Conservation (phyloP, 169 alveolate genomes). For the Perkinsus chesapeaki region DNA sequence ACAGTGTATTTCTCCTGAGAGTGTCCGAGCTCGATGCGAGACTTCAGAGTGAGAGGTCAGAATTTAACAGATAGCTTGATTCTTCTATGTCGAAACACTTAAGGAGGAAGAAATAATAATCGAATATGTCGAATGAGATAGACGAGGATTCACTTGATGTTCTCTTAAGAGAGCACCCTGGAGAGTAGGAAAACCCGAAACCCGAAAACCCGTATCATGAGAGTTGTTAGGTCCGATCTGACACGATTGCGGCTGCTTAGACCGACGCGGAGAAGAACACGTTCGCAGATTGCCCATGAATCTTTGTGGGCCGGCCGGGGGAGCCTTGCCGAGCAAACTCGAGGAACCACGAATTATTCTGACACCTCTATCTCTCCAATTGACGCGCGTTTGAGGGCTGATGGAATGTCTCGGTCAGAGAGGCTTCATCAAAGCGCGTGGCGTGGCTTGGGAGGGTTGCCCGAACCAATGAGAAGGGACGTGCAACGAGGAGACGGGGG, state of each 20-base stretch:
- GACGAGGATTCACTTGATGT: background rate
- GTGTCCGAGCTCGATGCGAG: no score
- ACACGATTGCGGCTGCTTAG: background rate
- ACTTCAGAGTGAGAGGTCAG: no score
- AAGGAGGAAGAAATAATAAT: no score
- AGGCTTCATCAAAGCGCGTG: background rate
- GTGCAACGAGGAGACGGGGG: background rate
- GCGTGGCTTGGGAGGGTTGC: background rate
- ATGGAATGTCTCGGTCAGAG: background rate
- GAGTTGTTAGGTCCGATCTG: no score
- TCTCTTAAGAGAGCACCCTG: background rate
- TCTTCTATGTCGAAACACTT: no score
- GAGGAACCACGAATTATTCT: background rate
- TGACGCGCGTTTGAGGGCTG: background rate
- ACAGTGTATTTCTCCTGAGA: no score
- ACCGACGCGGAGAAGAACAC: background rate
- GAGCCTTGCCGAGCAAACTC: background rate
- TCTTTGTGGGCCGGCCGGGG: background rate
- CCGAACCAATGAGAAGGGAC: no score
- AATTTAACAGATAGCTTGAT: no score
- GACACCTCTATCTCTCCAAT: background rate
- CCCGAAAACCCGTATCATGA: no score
- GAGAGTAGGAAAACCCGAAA: no score
- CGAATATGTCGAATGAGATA: background rate
- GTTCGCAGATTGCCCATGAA: background rate